Percentiles rank a stretch among this genome's conserved stretches.
These are phyloP conservation scores for Scedosporium aurantiacum DNA, from an alignment of 2,329 filamentous ascomycete species.

Conservation along the genomic window DNA sequence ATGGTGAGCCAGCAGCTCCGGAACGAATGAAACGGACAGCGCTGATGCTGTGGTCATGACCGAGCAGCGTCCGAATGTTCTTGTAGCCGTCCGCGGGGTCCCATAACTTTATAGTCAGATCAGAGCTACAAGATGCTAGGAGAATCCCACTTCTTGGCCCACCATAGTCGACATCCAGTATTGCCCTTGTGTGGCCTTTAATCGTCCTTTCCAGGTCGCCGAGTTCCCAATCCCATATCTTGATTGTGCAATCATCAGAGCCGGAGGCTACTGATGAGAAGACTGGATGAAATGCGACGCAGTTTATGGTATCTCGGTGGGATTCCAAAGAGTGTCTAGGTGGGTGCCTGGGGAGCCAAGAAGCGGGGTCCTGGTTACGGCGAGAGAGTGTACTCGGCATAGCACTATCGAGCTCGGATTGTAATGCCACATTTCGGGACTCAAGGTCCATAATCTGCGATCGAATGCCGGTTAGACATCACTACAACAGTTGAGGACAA, in stretches of 20 bases:
- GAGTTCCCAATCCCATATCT: slow-evolving; percentile 95
- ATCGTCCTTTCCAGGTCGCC: slow-evolving; percentile 83
- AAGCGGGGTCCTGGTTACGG: slow-evolving; percentile 70
- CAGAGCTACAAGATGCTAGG: slow-evolving; percentile 63
- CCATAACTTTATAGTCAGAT: slow-evolving; percentile 92
- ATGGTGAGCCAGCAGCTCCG: slow-evolving; percentile 48
- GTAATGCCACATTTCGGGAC: slow-evolving; percentile 58
- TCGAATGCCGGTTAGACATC: slow-evolving; percentile 3
- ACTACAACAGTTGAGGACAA: slow-evolving; percentile 7
- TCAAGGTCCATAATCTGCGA: slow-evolving; percentile 85
- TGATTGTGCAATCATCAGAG: slow-evolving; percentile 87
- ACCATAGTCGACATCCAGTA: slow-evolving; percentile 82
- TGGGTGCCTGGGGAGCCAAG: slow-evolving; percentile 78
- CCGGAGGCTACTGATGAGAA: slow-evolving; percentile 85
- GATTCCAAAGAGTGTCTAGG: slow-evolving; percentile 74
- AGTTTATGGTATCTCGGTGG: slow-evolving; percentile 71
- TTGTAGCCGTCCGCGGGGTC: slow-evolving; percentile 89
- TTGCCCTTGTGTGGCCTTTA: slow-evolving; percentile 83
- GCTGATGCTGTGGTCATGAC: slow-evolving; percentile 87
- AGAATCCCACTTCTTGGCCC: slow-evolving; percentile 71
- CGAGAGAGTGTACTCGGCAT: slow-evolving; percentile 66
- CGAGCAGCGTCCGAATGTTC: slow-evolving; percentile 81
- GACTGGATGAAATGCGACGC: slow-evolving; percentile 83
- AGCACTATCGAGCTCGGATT: slow-evolving; percentile 73
- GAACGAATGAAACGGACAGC: slow-evolving; percentile 79